Evolutionary conservation across 2,329 filamentous ascomycete species (phyloP).

Genomic region (Talaromyces amestolkiae): DNA sequence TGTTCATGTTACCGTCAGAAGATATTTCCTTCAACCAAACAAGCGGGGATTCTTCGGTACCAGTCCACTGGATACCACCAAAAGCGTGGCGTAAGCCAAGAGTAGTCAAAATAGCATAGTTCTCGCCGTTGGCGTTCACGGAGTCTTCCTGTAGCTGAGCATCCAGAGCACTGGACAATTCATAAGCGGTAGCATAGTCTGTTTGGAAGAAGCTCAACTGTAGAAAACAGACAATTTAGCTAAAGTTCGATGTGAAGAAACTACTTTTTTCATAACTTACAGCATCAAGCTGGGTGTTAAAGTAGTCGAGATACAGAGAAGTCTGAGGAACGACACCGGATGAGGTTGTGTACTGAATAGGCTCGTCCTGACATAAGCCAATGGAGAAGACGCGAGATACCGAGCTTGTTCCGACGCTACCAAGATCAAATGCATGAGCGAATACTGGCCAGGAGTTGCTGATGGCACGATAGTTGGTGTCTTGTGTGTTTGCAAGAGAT

Average conservation of each 20-base stretch:
- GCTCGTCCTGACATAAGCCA: constrained; percentile 49
- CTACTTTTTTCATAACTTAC: constrained; percentile 23
- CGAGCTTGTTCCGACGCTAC: constrained; percentile 36
- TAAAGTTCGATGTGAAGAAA: neutral
- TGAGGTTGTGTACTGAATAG: constrained; percentile 49
- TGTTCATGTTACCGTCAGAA: constrained; percentile 42
- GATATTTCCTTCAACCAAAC: constrained; percentile 48
- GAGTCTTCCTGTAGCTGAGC: constrained; percentile 45
- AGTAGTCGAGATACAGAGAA: constrained; percentile 52
- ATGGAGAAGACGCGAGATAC: constrained; percentile 45
- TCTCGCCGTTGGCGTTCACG: constrained; percentile 43
- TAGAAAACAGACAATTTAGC: no score
- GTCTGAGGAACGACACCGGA: constrained; percentile 38
- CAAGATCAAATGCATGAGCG: constrained; percentile 52
- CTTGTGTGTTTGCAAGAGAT: constrained; percentile 44
- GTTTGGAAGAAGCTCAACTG: constrained; percentile 47
- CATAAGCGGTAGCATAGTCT: constrained; percentile 41
- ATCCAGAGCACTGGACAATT: constrained; percentile 42
- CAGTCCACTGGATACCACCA: constrained; percentile 51
- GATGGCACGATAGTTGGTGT: constrained; percentile 51
- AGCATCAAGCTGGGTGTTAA: constrained; percentile 40
- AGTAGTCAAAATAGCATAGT: constrained; percentile 52
- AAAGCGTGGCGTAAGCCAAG: constrained; percentile 53
- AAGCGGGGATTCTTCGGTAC: constrained; percentile 42
- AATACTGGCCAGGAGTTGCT: constrained; percentile 53